A percentile compares a stretch with the other conserved stretches of the same genome.
Evolutionary conservation across 768 basidiomycete genomes (phyloP).

Genomic region (Russula lepida): DNA sequence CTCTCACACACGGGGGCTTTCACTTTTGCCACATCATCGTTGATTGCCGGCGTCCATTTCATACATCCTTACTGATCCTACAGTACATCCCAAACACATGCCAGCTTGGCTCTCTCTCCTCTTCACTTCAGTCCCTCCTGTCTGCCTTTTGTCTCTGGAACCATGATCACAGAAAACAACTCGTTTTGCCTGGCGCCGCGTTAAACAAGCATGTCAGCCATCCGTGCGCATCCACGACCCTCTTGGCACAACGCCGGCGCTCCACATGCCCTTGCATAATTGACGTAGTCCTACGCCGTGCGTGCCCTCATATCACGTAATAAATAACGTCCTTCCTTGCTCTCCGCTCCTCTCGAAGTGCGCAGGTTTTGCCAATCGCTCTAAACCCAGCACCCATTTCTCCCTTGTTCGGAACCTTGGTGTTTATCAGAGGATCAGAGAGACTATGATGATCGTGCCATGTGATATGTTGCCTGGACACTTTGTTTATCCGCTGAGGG

Average conservation of each 20-base stretch:
- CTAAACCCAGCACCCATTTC: background rate
- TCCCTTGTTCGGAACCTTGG: background rate
- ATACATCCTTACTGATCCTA: background rate
- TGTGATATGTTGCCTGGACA: background rate
- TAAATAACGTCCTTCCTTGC: background rate
- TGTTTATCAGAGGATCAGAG: background rate
- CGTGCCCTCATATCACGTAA: background rate
- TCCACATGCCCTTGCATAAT: background rate
- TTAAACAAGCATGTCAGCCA: background rate
- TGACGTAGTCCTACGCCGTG: background rate
- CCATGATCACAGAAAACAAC: background rate
- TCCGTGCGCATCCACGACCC: background rate
- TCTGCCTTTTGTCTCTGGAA: background rate
- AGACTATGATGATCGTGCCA: background rate
- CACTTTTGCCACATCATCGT: background rate
- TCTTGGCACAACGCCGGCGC: background rate
- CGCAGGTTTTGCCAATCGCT: background rate
- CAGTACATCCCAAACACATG: background rate
- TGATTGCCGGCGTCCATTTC: background rate
- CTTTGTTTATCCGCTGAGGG: background rate
- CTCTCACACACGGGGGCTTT: background rate
- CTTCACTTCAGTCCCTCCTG: background rate
- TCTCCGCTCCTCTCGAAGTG: background rate
- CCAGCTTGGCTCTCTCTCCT: background rate
- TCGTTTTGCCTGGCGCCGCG: background rate